Evolutionary conservation across 164 flowering plant genomes (phyloP).

Genomic region (Cinnamomum micranthum): DNA sequence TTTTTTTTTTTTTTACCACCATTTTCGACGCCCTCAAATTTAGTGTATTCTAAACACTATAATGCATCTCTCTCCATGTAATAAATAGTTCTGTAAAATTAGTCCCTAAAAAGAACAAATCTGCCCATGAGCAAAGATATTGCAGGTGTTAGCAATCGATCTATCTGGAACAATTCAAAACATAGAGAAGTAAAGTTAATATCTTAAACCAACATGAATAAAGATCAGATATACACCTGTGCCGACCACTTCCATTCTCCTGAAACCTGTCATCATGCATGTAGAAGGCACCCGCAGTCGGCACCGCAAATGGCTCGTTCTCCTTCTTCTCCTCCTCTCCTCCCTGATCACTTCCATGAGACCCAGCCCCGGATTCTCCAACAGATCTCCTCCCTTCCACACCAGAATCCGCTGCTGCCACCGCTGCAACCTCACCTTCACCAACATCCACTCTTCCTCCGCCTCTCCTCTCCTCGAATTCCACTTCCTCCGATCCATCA

Average conservation of each 20-base stretch:
- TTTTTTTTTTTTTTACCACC: no score
- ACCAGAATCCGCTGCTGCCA: slow-evolving; percentile 18
- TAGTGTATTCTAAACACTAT: no score
- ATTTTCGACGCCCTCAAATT: no score
- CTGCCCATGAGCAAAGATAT: no score
- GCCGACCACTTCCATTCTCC: slow-evolving; percentile 67
- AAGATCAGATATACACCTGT: slow-evolving; percentile 38
- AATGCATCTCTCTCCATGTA: no score
- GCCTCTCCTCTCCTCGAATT: slow-evolving; percentile 18
- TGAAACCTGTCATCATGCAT: slow-evolving; percentile 98
- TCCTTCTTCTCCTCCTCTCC: slow-evolving; percentile 73
- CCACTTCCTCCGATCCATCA: slow-evolving; percentile 13
- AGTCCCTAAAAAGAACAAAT: no score
- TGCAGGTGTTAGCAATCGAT: no score
- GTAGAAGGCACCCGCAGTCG: slow-evolving; percentile 95
- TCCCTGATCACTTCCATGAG: slow-evolving; percentile 2
- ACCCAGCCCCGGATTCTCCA: slow-evolving; percentile 1
- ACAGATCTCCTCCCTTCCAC: slow-evolving; percentile 9
- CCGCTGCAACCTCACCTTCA: slow-evolving; percentile 17
- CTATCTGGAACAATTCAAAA: no score
- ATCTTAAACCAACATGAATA: not conserved
- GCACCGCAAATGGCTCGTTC: slow-evolving; percentile 88
- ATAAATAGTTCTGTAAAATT: no score
- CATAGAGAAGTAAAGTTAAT: not conserved
- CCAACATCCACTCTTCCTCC: slow-evolving; percentile 14